These are phyloP conservation scores for Bondarzewia mesenterica DNA, from an alignment of 1,284 basidiomycete species.

Conservation along the genomic window DNA sequence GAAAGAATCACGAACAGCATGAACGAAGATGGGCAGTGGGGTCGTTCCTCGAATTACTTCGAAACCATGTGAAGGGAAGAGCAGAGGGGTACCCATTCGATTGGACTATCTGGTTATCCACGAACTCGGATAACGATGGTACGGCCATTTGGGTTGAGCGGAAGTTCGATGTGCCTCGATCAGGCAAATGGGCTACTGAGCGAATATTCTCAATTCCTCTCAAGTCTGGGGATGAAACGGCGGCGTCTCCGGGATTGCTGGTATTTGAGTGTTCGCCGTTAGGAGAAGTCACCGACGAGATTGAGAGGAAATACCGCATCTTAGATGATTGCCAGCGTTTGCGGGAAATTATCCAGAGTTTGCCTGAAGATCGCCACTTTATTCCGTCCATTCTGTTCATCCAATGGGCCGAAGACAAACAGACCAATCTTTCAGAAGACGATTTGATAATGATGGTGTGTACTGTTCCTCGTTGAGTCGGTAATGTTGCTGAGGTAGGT, in stretches of 20 bases:
- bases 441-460: background rate
- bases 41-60: slow-evolving; percentile 49
- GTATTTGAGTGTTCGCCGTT: slow-evolving; percentile 65
- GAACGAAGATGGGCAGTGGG: slow-evolving; percentile 62
- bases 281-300: slow-evolving; percentile 48
- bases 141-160: slow-evolving; percentile 72
- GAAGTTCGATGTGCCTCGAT: slow-evolving; percentile 59
- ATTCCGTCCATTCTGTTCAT: slow-evolving; percentile 51
- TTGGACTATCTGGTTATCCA: slow-evolving; percentile 64
- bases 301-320: slow-evolving; percentile 63
- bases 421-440: slow-evolving; percentile 16
- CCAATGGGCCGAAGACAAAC: slow-evolving; percentile 43
- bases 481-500: background rate
- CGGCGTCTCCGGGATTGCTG: slow-evolving; percentile 52
- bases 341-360: slow-evolving; percentile 46
- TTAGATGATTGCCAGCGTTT: slow-evolving; percentile 65
- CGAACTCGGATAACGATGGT: slow-evolving; percentile 59
- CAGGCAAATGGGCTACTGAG: slow-evolving; percentile 53
- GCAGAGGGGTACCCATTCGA: slow-evolving; percentile 20
- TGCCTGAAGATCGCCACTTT: slow-evolving; percentile 48
- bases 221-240: slow-evolving; percentile 13
- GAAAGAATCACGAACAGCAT: slow-evolving; percentile 61
- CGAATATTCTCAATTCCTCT: slow-evolving; percentile 46
- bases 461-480: background rate
- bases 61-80: slow-evolving; percentile 29